Evolutionary conservation across 2,329 filamentous ascomycete genomes (phyloP).

Genomic region (Rhytidhysteron rufulum): DNA sequence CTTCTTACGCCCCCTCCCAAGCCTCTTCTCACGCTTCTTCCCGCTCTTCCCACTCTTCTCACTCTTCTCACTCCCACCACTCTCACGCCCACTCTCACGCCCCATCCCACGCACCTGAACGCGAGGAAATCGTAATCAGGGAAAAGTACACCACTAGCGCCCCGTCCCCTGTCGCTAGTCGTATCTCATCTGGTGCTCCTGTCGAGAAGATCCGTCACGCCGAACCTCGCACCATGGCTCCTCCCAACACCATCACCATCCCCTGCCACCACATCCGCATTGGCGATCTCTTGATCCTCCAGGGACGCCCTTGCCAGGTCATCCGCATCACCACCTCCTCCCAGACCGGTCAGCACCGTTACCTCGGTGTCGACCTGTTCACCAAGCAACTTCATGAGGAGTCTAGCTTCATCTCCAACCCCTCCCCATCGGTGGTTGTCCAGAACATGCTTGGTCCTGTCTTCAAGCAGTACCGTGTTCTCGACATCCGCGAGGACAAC

Average conservation of each 20-base stretch:
- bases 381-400: constrained; percentile 99
- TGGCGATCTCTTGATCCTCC: constrained; percentile 96
- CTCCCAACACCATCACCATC: constrained; percentile 91
- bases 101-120: constrained; percentile 22
- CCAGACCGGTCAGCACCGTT: constrained; percentile 98
- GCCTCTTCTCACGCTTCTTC: too few species aligned
- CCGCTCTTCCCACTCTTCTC: too few species aligned
- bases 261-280: constrained; percentile 99
- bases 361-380: constrained; percentile 99
- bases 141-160: constrained; percentile 38
- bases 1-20: too few species aligned
- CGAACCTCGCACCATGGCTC: constrained; percentile 40
- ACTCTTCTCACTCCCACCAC: constrained; percentile 49
- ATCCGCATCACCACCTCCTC: constrained; percentile 98
- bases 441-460: constrained; percentile 99
- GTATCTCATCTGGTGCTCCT: constrained; percentile 35
- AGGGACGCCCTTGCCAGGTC: constrained; percentile 98
- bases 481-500: constrained; percentile 86
- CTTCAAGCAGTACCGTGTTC: constrained; percentile 99
- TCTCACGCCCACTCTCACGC: constrained; percentile 35
- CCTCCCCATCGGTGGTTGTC: constrained; percentile 90
- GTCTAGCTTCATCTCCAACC: constrained; percentile 96
- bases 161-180: constrained; percentile 27
- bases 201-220: constrained; percentile 17
- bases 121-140: constrained; percentile 48